Conservation (phyloP, 2,329 filamentous ascomycete genomes). For the Lecanicillium sp. region DNA sequence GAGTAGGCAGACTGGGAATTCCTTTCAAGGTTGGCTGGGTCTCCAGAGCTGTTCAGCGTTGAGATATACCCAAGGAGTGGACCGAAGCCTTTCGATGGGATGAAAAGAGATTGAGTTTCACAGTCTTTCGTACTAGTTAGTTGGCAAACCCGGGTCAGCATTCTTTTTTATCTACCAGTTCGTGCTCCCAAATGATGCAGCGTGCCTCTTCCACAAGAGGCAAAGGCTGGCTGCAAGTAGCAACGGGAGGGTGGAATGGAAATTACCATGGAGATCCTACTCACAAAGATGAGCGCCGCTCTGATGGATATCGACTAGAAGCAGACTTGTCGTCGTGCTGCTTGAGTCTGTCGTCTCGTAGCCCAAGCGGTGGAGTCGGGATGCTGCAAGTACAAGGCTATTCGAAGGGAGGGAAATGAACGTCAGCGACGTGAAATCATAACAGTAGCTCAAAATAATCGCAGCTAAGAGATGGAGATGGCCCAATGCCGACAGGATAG, state of each 20-base stretch:
- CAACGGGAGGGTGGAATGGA: constrained; percentile 14
- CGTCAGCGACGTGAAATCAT: constrained; percentile 7
- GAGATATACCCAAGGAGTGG: neutral
- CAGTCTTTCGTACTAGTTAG: too few species aligned
- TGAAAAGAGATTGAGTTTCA: neutral
- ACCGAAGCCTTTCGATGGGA: neutral
- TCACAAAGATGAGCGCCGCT: constrained; percentile 6
- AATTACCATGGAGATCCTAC: constrained; percentile 14
- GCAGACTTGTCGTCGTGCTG: neutral
- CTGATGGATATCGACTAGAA: neutral
- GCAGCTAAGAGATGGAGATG: neutral
- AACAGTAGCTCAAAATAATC: neutral
- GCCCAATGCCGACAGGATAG: constrained; percentile 4
- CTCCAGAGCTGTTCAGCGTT: neutral
- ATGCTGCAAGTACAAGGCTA: constrained; percentile 11
- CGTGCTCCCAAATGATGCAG: neutral
- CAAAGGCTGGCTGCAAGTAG: constrained; percentile 10
- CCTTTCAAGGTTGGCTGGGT: constrained; percentile 1
- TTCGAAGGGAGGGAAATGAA: constrained; percentile 16
- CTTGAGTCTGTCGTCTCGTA: neutral
- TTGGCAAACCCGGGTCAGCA: constrained; percentile 11
- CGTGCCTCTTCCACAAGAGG: constrained; percentile 1
- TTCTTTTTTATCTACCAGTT: constrained; percentile 8
- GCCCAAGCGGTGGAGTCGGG: constrained; percentile 9
- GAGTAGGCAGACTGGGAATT: neutral